phyloP scores from a whole-genome alignment of 306 rosid genomes.

The Mimosa bimucronata region DNA sequence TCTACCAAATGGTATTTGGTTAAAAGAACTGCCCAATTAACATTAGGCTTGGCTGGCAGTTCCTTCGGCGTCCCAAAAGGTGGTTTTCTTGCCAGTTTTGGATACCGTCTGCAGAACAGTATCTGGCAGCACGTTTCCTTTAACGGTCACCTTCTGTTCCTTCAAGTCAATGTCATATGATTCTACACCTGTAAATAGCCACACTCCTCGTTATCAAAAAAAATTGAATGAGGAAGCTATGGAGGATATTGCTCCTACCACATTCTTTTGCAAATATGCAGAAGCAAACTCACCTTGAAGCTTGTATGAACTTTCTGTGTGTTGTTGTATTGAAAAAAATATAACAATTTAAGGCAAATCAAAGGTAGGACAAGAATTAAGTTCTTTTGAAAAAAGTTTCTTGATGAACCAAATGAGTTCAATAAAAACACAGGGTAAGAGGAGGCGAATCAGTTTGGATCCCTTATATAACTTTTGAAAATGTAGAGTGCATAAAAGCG shows the following conservation, averaged over 20 bases:
- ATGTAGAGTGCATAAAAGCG: neutral
- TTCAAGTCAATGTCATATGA: constrained; percentile 73
- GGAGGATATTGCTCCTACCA: constrained; percentile 2
- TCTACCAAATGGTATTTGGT: neutral
- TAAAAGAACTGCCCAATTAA: neutral
- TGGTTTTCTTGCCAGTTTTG: constrained; percentile 89
- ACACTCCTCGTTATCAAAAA: constrained; percentile 6
- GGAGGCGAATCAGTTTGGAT: neutral
- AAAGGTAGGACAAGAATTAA: neutral
- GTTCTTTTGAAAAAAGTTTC: neutral
- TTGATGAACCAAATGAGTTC: neutral
- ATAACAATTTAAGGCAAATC: neutral
- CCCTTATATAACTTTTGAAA: neutral
- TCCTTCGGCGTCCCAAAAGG: constrained; percentile 71
- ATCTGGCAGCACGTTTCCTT: constrained; percentile 63
- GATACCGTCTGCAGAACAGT: constrained; percentile 77
- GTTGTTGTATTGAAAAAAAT: neutral
- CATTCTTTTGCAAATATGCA: constrained; percentile 12
- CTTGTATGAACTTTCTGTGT: neutral
- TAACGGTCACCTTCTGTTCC: constrained; percentile 86
- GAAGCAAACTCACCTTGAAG: constrained; percentile 7
- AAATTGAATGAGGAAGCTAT: constrained; percentile 1
- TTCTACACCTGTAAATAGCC: constrained; percentile 65
- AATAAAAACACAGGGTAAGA: neutral
- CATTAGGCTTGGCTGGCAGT: constrained; percentile 20